Conservation (phyloP, 345 rosid species). For the Linum usitatissimum region DNA sequence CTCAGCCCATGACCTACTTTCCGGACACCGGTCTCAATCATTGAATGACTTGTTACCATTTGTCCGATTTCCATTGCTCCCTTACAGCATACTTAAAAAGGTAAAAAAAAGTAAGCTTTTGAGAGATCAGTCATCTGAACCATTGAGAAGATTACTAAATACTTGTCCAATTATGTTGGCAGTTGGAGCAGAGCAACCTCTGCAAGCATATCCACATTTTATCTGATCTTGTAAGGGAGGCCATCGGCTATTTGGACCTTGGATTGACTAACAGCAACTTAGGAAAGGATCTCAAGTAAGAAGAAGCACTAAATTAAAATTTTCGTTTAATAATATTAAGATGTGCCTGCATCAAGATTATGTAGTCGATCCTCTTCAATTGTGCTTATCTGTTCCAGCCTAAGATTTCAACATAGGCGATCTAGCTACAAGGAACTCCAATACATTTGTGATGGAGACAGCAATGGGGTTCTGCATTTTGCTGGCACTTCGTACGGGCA, state of each 20-base stretch:
- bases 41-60: constrained; percentile 48
- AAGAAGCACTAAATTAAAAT: constrained; percentile 16
- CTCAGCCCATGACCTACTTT: constrained; percentile 35
- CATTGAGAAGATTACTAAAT: constrained; percentile 2
- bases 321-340: not conserved
- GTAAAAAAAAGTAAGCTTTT: constrained; percentile 31
- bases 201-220: constrained; percentile 31
- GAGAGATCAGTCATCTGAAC: not conserved
- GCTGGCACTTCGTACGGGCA: constrained; percentile 85
- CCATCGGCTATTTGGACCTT: constrained; percentile 28
- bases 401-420: constrained; percentile 64
- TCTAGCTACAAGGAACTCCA: constrained; percentile 95
- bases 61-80: constrained; percentile 72
- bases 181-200: constrained; percentile 63
- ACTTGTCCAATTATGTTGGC: constrained; percentile 25
- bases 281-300: constrained; percentile 54
- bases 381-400: constrained; percentile 19
- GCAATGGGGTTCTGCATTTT: constrained; percentile 81
- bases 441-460: constrained; percentile 94
- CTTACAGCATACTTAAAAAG: constrained; percentile 54
- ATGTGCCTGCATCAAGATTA: not conserved
- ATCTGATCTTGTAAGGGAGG: constrained; percentile 63
- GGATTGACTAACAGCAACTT: constrained; percentile 23
- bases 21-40: constrained; percentile 50
- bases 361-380: not conserved